Evolutionary conservation across 176 grass and related monocot species (phyloP).

Genomic region (Bromus sterilis): DNA sequence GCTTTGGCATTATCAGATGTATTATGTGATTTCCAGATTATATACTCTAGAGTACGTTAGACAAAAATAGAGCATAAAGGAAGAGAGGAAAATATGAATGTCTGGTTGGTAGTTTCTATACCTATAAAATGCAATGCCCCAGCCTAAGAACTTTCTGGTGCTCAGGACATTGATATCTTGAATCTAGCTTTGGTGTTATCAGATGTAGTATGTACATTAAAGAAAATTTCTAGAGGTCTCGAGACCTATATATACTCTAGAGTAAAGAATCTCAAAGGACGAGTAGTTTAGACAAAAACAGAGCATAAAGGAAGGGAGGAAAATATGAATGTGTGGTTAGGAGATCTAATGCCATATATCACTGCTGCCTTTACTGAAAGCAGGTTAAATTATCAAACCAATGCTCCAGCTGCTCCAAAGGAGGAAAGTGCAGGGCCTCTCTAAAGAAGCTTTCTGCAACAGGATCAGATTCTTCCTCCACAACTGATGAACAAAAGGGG

Average conservation of each 20-base stretch:
- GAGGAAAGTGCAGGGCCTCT: constrained; percentile 19
- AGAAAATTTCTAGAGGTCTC: constrained; percentile 7
- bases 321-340: constrained; percentile 1
- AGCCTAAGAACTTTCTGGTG: not conserved
- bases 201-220: not conserved
- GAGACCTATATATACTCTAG: not conserved
- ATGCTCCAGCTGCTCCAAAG: constrained; percentile 13
- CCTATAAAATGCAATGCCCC: not conserved
- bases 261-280: constrained; percentile 9
- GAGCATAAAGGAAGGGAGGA: constrained; percentile 14
- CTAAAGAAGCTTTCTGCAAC: constrained; percentile 35
- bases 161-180: not conserved
- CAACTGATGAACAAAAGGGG: constrained; percentile 19
- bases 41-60: not conserved
- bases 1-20: not conserved
- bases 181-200: not conserved
- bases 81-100: not conserved
- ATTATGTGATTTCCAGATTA: not conserved
- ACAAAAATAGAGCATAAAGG: constrained; percentile 17
- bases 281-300: not conserved
- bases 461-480: constrained; percentile 63
- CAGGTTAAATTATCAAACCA: constrained; percentile 7
- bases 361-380: constrained; percentile 27
- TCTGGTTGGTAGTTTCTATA: not conserved
- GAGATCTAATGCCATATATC: not conserved